phyloP scores from a whole-genome alignment of 2,329 filamentous ascomycete genomes.

The Cryphonectria japonica region DNA sequence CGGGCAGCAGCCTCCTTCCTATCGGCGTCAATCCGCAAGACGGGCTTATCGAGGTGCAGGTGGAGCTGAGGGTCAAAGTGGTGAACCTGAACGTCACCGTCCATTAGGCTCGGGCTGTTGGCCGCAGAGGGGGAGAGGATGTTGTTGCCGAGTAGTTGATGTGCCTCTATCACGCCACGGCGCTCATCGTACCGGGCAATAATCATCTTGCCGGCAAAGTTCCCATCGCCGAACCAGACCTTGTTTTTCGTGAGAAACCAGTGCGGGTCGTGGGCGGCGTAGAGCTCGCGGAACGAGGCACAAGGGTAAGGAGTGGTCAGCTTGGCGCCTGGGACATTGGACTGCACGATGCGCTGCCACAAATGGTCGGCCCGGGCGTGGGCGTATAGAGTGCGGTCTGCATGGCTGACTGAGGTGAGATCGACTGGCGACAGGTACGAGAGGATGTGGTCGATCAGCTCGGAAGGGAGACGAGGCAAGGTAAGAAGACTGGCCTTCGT shows the following conservation, averaged over 20 bases:
- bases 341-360: conserved; percentile 73
- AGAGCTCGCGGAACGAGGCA: conserved; percentile 71
- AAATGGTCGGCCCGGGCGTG: conserved; percentile 68
- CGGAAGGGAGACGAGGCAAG: conserved; percentile 67
- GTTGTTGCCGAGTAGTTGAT: conserved; percentile 72
- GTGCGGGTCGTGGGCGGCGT: conserved; percentile 72
- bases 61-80: conserved; percentile 71
- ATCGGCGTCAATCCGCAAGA: conserved; percentile 58
- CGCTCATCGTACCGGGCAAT: conserved; percentile 76
- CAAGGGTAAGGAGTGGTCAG: conserved; percentile 62
- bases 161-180: conserved; percentile 78
- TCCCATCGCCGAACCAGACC: conserved; percentile 82
- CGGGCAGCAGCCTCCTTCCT: conserved; percentile 33
- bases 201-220: conserved; percentile 74
- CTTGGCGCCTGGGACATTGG: conserved; percentile 61
- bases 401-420: conserved; percentile 61
- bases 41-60: conserved; percentile 73
- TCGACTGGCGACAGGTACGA: conserved; percentile 66
- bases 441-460: conserved; percentile 76
- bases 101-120: conserved; percentile 56
- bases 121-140: conserved; percentile 32
- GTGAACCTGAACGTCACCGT: conserved; percentile 70
- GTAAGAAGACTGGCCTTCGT: not conserved
- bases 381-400: conserved; percentile 63
- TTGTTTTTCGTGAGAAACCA: conserved; percentile 85